Evolutionary conservation across 176 grass and related monocot genomes (phyloP).

Genomic region (Ensete glaucum): DNA sequence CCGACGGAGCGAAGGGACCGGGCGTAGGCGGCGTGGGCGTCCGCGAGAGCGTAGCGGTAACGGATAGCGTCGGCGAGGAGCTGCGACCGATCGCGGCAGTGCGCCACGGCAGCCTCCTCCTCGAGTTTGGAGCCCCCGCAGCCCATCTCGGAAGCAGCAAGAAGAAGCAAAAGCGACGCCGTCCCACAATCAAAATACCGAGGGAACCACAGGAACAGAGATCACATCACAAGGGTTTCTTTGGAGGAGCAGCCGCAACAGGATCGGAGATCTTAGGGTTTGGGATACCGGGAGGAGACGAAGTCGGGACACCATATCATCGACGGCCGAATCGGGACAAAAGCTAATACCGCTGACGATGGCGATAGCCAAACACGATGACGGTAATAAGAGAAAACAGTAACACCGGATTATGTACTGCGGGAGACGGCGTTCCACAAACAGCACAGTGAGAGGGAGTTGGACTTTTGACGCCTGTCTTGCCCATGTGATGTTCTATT

Average conservation of each 20-base stretch:
- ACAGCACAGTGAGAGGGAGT: no score
- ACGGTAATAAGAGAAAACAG: no score
- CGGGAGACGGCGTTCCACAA: no score
- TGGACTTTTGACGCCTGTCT: no score
- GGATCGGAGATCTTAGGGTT: neutral
- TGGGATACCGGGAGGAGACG: neutral
- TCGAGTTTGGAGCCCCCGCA: slow-evolving; percentile 73
- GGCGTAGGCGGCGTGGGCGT: slow-evolving; percentile 67
- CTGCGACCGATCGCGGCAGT: slow-evolving; percentile 48
- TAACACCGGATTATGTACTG: no score
- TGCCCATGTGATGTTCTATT: no score
- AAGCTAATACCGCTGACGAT: neutral
- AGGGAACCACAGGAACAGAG: neutral
- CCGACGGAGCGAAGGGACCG: slow-evolving; percentile 45
- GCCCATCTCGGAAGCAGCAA: slow-evolving; percentile 44
- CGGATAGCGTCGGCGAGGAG: slow-evolving; percentile 55
- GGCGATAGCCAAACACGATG: no score
- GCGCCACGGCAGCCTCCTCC: slow-evolving; percentile 58
- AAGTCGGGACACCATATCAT: neutral
- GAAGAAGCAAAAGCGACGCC: neutral
- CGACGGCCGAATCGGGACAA: neutral
- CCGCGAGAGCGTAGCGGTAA: slow-evolving; percentile 67
- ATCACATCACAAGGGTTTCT: neutral
- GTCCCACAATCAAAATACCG: neutral
- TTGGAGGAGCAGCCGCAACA: neutral